Evolutionary conservation across 2,329 filamentous ascomycete genomes (phyloP), one percentile per base, ranked within the genome.

Genomic region (Alternaria infectoria): DNA sequence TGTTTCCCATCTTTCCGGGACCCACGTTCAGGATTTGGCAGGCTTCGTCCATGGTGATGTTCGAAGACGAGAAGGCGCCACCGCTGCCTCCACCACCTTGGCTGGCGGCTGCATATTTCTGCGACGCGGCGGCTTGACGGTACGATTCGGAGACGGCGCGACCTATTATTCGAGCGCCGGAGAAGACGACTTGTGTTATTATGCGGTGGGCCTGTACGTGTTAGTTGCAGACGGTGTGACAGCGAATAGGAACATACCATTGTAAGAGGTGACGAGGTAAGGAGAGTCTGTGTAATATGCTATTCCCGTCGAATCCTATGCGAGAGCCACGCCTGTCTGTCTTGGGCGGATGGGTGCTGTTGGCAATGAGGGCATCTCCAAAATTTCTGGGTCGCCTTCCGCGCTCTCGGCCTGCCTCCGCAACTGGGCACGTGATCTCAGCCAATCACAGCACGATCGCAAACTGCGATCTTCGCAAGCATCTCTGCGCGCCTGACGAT

Each of bases 21-120:
- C 95, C 93, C 72, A 99, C 93, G 80, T 99, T 97, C 67, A 99
- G 88, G 77, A 99, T 97, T 82, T 93, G 93, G 88, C 93, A 98
- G 57, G 96, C 96, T 85, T 99, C 96, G 72, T 97, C 93, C 75
- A 99, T 89, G 9, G 93, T 96, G 81, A 98, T 91, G 77, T 93
- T 92, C 6, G 88, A 88, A 12, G 89, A 85, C 4, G 86, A 80
- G 64, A 88, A 86, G 65, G 87, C 86, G 70, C 67, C 58, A 23
- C 68, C 65, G 13, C 68, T 57, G 23, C 87, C 87, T 55, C 79
- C 71, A 80, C 82, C 82, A 69, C 87, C 86, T 68, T 86, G 87
- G 70, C 90, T 89, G 57, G 92, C 89, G 69, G 90, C 90, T 72
- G 91, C 89, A 81, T 96, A 96, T 80, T 92, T 88, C 67, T 91